Conservation (phyloP, 2,329 filamentous ascomycete species). For the Epichloe sp. region DNA sequence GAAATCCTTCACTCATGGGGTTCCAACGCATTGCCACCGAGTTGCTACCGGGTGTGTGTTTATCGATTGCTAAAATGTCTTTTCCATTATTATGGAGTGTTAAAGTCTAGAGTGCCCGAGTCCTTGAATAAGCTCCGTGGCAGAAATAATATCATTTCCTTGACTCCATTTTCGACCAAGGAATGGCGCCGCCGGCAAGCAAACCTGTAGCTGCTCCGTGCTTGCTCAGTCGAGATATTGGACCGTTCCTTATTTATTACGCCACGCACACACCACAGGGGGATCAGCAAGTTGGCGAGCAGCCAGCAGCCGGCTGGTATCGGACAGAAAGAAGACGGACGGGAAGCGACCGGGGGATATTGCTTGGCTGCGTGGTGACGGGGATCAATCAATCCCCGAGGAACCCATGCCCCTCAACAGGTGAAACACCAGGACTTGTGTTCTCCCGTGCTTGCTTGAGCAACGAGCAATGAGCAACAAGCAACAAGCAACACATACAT, state of each 20-base stretch:
- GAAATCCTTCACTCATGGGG: too few relatives aligned
- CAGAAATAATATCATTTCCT: too few relatives aligned
- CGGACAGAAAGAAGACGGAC: neutral
- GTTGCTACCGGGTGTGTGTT: too few relatives aligned
- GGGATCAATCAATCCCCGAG: constrained; percentile 13
- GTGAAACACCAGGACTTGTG: constrained; percentile 20
- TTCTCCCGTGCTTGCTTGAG: too few relatives aligned
- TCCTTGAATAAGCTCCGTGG: neutral
- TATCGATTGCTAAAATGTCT: too few relatives aligned
- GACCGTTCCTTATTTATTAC: neutral
- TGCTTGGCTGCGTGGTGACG: neutral
- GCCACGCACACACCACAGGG: neutral
- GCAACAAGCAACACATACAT: neutral
- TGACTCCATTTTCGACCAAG: neutral
- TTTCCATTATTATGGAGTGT: neutral
- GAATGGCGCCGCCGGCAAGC: neutral
- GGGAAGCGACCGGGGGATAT: neutral
- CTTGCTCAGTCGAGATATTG: neutral
- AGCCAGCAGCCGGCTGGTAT: neutral
- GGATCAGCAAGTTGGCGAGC: neutral
- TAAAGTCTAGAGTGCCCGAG: neutral
- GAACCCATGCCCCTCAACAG: constrained; percentile 14
- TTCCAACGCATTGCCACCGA: too few relatives aligned
- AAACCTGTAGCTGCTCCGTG: too few relatives aligned
- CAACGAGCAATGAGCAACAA: neutral